Conservation (phyloP, 257 asterid genomes). For the Solanum peruvianum region DNA sequence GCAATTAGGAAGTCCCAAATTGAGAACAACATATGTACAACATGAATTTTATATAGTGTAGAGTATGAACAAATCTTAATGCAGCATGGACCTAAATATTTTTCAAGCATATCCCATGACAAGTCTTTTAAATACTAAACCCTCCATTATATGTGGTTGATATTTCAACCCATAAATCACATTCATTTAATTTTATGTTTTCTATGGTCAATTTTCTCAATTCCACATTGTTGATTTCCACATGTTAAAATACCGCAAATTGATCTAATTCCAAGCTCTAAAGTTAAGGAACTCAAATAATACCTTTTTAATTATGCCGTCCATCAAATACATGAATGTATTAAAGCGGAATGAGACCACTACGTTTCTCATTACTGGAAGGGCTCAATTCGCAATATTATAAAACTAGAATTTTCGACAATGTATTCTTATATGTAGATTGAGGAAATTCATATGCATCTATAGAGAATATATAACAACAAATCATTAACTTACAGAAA, state of each 20-base stretch:
- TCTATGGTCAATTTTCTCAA: neutral
- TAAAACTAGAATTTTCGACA: neutral
- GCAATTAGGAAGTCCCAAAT: too few relatives aligned
- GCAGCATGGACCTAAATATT: neutral
- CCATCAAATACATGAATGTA: neutral
- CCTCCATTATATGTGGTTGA: neutral
- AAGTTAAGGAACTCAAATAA: neutral
- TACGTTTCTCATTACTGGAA: neutral
- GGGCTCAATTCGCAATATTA: neutral
- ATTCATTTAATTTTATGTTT: neutral
- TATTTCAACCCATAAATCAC: neutral
- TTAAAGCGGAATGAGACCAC: neutral
- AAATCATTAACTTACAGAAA: neutral
- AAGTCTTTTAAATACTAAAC: neutral
- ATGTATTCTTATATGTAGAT: neutral
- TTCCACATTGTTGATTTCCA: neutral
- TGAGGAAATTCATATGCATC: neutral
- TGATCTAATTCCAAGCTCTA: neutral
- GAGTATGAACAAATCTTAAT: neutral
- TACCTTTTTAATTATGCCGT: neutral
- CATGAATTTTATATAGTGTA: neutral
- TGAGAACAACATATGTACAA: neutral
- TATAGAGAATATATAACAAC: neutral
- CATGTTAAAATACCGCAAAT: neutral
- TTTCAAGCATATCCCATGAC: neutral